Evolutionary conservation across 169 alveolate genomes (phyloP).

Genomic region (Plasmodium falciparum): DNA sequence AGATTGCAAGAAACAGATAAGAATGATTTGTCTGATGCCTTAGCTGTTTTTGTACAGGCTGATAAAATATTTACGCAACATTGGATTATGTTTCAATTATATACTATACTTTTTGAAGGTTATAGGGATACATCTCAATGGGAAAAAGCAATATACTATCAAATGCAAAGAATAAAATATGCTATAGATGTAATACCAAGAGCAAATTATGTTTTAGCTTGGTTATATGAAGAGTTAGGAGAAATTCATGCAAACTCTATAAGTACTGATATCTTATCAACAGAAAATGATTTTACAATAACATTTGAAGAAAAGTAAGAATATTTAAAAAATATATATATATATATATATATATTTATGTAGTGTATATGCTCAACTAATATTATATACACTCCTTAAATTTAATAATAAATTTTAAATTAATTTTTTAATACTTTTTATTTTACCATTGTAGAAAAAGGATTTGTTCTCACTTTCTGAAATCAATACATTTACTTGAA

Average conservation of each 20-base stretch:
- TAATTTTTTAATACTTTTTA: not conserved
- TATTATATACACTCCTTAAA: too few species aligned
- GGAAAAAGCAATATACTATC: slow-evolving; percentile 79
- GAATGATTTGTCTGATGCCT: slow-evolving; percentile 80
- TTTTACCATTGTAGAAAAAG: slow-evolving; percentile 25
- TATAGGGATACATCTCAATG: slow-evolving; percentile 79
- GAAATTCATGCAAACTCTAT: slow-evolving; percentile 80
- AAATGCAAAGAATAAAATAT: slow-evolving; percentile 78
- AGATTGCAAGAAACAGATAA: slow-evolving; percentile 82
- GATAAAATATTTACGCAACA: slow-evolving; percentile 85
- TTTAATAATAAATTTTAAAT: not conserved
- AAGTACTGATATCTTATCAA: slow-evolving; percentile 70
- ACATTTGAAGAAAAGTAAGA: slow-evolving; percentile 70
- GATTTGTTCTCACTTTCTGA: slow-evolving; percentile 63
- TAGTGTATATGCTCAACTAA: not conserved
- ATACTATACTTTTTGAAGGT: slow-evolving; percentile 82
- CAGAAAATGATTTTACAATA: slow-evolving; percentile 65
- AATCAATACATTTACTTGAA: slow-evolving; percentile 69
- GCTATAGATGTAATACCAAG: slow-evolving; percentile 83
- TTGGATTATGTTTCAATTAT: slow-evolving; percentile 82
- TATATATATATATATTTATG: not conserved
- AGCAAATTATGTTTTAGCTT: slow-evolving; percentile 88
- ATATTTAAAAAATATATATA: not conserved
- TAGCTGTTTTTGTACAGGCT: slow-evolving; percentile 80
- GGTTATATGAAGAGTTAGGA: slow-evolving; percentile 89